Conservation (phyloP, 768 basidiomycete genomes). For the Naganishia kalamii region DNA sequence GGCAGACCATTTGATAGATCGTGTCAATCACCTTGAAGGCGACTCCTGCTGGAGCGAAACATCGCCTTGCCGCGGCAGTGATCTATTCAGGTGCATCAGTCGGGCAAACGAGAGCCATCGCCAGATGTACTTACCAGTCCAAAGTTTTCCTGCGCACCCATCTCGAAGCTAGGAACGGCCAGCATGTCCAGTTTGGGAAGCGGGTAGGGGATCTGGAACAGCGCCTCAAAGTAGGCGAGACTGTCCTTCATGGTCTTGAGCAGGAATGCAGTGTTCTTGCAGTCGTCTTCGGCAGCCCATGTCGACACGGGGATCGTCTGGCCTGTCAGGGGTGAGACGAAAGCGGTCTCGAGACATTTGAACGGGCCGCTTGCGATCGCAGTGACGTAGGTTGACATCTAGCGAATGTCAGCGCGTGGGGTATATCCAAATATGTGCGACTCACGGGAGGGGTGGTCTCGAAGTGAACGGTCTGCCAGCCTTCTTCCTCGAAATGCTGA, state of each 20-base stretch:
- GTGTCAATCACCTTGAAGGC: neutral
- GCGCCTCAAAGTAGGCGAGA: constrained; percentile 2
- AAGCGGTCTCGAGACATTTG: neutral
- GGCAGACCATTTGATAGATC: neutral
- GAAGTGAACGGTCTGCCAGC: neutral
- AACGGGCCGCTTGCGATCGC: neutral
- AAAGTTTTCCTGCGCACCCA: constrained; percentile 2
- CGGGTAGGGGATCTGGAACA: constrained; percentile 2
- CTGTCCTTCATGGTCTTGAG: neutral
- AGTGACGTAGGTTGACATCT: neutral
- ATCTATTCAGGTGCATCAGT: neutral
- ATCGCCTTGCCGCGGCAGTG: neutral
- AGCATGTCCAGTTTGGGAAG: constrained; percentile 6
- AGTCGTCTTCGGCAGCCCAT: neutral
- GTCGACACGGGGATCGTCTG: neutral
- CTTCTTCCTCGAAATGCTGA: neutral
- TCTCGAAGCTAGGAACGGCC: neutral
- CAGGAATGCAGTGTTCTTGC: neutral
- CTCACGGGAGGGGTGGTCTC: neutral
- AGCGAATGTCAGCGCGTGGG: no score
- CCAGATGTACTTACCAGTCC: constrained; percentile 12
- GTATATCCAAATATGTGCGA: neutral
- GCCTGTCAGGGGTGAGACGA: neutral
- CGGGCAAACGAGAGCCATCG: neutral
- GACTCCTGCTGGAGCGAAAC: neutral